A percentile compares a stretch with the other conserved stretches of the same genome.
Evolutionary conservation across 2,329 filamentous ascomycete genomes (phyloP).

Genomic region (Amauroascus niger): DNA sequence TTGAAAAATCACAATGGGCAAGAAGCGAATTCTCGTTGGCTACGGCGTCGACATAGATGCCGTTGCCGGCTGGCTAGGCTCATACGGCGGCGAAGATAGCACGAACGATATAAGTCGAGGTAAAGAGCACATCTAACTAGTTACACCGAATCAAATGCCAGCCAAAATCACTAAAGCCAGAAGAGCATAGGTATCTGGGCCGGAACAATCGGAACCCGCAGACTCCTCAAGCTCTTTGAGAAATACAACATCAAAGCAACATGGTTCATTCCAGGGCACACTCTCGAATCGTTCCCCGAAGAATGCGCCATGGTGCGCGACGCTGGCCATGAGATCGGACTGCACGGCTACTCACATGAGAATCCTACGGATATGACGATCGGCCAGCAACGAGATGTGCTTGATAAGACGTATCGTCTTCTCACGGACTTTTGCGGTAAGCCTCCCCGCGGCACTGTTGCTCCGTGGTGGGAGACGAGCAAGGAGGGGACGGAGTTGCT

Average conservation of each 20-base stretch:
- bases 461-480: slow-evolving; percentile 66
- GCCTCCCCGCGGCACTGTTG: slow-evolving; percentile 61
- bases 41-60: slow-evolving; percentile 68
- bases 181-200: slow-evolving; percentile 49
- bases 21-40: slow-evolving; percentile 46
- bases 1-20: slow-evolving; percentile 21
- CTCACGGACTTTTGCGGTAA: slow-evolving; percentile 66
- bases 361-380: slow-evolving; percentile 62
- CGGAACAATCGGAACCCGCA: slow-evolving; percentile 55
- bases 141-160: not conserved
- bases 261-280: slow-evolving; percentile 57
- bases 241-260: slow-evolving; percentile 63
- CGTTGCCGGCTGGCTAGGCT: slow-evolving; percentile 67
- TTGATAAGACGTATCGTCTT: slow-evolving; percentile 66
- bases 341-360: slow-evolving; percentile 66
- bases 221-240: slow-evolving; percentile 60
- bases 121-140: slow-evolving; percentile 23
- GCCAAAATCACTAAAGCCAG: not conserved
- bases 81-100: slow-evolving; percentile 63
- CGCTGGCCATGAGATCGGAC: slow-evolving; percentile 54
- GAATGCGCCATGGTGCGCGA: slow-evolving; percentile 54
- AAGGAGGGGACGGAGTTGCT: slow-evolving; percentile 50
- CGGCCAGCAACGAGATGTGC: slow-evolving; percentile 64
- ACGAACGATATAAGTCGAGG: slow-evolving; percentile 63
- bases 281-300: slow-evolving; percentile 56